Evolutionary conservation across 106 monocot genomes (phyloP), one percentile per base, ranked within the genome.

Genomic region (Dendrobium huoshanense): DNA sequence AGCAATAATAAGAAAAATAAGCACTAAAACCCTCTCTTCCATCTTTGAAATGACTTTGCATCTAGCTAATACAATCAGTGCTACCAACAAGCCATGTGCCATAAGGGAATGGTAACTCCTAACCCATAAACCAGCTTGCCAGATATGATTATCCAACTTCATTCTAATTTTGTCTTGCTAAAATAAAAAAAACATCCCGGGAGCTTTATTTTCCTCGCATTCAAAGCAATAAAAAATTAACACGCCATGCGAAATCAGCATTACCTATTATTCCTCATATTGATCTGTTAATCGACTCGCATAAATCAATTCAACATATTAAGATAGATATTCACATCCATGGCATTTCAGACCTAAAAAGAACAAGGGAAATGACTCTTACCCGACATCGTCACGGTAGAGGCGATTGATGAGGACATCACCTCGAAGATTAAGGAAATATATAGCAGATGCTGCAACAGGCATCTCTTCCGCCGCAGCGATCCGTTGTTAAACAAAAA

Each of bases 381-480:
- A 99, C 99, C 99, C 95, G 80, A 99, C 99, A 83, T 99, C 99
- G 72, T 99, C 99, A 70, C 99, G 99, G 86, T 99, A 99, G 91
- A 99, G 99, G 80, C 99, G 99, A 80, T 99, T 99, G 91, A 99
- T 99, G 85, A 99, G 95, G 48, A 99, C 95, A 83, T 99, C 99
- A 22, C 99, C 99, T 0, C 99, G 88, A 76, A 99, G 99, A 77
- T 99, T 99, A 75, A 99, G 89, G 81, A 99, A 99, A 81, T 99
- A 99, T 64, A 99, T 86, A 7, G 99, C 99, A 75, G 99, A 99
- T 76, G 99, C 99, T 82, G 93, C 92, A 77, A 99, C 92, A 75
- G 99, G 99, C 99, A 99, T 99, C 84, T 84, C 86, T 79, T 77
- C 41, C 24, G 43, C 59, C 6, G 79, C 67, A 76, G 76, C 76